Evolutionary conservation across 1,284 basidiomycete species (phyloP), one percentile per base, ranked within the genome.

Genomic region (Rhizoctonia solani): DNA sequence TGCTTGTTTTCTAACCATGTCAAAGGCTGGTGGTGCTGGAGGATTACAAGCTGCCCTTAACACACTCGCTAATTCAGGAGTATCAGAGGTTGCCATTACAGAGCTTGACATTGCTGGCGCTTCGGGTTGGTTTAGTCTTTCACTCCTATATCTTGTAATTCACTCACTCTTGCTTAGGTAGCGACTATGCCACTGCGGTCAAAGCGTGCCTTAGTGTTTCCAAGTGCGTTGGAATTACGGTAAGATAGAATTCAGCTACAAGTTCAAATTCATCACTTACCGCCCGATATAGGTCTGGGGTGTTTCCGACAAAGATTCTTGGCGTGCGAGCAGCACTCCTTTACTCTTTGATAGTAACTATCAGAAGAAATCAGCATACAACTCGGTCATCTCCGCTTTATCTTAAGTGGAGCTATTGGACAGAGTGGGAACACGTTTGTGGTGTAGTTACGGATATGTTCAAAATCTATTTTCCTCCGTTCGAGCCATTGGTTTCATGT

Each of bases 201-300:
- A 80, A 80, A 50, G 82, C 82, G 4, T 84, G 82, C 73, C 72
- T 83, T 58, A 76, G 75, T 50, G 77, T 77, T 2, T 74, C 81
- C 6, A 71, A 74, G 27, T 84, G 83, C 70, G 76, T 83, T 25
- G 77, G 79, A 25, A 81, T 83, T 72, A 83, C 82, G 19, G 68
- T 71, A 30, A 42, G 41, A 21, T 21, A 37, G 27, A 29, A 52
- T 30, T 3, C 19, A 23, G 8, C 23, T 29, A 11, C 41, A 78
- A 9, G 44, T 9, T 5, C 13, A 21, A 11, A 14, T 5, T 21
- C 9, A 19, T 46, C 8, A 46, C 44, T 46, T 46, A 46, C 29
- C 39, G 42, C 41, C 58, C 6, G 19, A 19, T 23, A 68, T 71
- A 71, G 42, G 78, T 54, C 11, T 67, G 54, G 66, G 66, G 54